Conservation (phyloP, 768 basidiomycete species). For the Termitomyces eurrhizus region DNA sequence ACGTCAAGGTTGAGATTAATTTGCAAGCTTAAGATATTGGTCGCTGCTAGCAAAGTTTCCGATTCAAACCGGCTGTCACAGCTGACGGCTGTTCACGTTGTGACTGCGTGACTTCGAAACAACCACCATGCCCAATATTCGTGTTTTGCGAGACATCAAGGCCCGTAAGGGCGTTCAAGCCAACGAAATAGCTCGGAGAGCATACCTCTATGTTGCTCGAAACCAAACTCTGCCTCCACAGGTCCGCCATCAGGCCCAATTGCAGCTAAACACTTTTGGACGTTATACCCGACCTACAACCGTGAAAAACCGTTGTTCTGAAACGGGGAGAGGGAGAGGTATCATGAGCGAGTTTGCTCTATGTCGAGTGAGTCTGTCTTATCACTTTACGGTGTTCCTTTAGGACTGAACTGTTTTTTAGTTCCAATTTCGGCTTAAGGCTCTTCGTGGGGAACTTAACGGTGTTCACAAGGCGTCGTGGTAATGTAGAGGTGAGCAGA, state of each 20-base stretch:
- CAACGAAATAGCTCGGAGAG: constrained; percentile 80
- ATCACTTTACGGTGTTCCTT: constrained; percentile 11
- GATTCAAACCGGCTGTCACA: constrained; percentile 36
- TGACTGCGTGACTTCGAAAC: constrained; percentile 3
- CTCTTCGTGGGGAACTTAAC: constrained; percentile 74
- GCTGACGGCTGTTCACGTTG: not conserved
- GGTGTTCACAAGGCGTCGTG: constrained; percentile 93
- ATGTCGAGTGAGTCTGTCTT: constrained; percentile 56
- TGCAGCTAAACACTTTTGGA: constrained; percentile 87
- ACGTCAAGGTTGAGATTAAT: not conserved
- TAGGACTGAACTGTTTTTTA: constrained; percentile 24
- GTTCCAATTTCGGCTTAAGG: constrained; percentile 91
- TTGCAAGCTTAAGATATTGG: not conserved
- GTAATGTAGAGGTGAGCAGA: constrained; percentile 38
- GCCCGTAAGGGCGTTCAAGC: constrained; percentile 66
- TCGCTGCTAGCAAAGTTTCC: constrained; percentile 13
- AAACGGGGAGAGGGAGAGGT: constrained; percentile 83
- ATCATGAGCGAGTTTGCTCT: constrained; percentile 87
- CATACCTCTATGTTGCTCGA: constrained; percentile 90
- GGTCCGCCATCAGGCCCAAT: constrained; percentile 89
- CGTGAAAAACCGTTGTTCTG: constrained; percentile 86
- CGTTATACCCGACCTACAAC: constrained; percentile 80
- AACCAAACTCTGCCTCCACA: constrained; percentile 87
- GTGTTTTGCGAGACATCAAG: constrained; percentile 74
- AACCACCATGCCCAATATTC: constrained; percentile 35